Percentiles rank a stretch among this genome's conserved stretches.
Evolutionary conservation across 140 eudicot species (phyloP).

Genomic region (Anethum foeniculum): DNA sequence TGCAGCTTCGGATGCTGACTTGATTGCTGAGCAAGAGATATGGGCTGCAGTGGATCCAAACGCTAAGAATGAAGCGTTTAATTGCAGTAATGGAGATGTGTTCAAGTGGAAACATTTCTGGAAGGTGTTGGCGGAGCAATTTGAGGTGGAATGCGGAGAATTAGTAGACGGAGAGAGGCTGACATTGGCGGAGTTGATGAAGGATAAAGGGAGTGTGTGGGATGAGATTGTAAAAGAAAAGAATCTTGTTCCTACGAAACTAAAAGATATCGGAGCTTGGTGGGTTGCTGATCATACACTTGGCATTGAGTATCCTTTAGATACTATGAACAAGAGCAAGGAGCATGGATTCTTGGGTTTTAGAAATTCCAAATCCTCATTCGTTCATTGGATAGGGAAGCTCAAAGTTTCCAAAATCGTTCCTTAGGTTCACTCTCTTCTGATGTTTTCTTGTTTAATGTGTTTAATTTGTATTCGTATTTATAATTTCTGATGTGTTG

Average conservation of each 20-base stretch:
- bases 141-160: slow-evolving; percentile 57
- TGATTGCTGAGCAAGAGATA: slow-evolving; percentile 72
- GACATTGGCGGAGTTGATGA: slow-evolving; percentile 66
- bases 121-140: slow-evolving; percentile 57
- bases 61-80: slow-evolving; percentile 48
- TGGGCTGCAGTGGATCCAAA: slow-evolving; percentile 62
- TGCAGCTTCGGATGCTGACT: slow-evolving; percentile 46
- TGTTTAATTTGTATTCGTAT: too few relatives aligned
- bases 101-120: too few relatives aligned
- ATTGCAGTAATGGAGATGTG: too few relatives aligned
- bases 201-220: slow-evolving; percentile 69
- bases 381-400: slow-evolving; percentile 74
- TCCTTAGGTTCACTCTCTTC: slow-evolving; percentile 17
- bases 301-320: slow-evolving; percentile 27
- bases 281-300: slow-evolving; percentile 61
- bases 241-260: slow-evolving; percentile 5
- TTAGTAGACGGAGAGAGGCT: slow-evolving; percentile 33
- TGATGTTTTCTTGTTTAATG: too few relatives aligned
- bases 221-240: slow-evolving; percentile 75
- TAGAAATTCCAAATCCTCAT: slow-evolving; percentile 34
- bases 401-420: slow-evolving; percentile 70
- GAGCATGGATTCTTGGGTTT: slow-evolving; percentile 63
- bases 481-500: too few relatives aligned
- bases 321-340: slow-evolving; percentile 81
- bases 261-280: slow-evolving; percentile 76